These are phyloP conservation scores for Apophysomyces sp. DNA, from an alignment of 371 early-diverging fungal species.

Conservation along the genomic window DNA sequence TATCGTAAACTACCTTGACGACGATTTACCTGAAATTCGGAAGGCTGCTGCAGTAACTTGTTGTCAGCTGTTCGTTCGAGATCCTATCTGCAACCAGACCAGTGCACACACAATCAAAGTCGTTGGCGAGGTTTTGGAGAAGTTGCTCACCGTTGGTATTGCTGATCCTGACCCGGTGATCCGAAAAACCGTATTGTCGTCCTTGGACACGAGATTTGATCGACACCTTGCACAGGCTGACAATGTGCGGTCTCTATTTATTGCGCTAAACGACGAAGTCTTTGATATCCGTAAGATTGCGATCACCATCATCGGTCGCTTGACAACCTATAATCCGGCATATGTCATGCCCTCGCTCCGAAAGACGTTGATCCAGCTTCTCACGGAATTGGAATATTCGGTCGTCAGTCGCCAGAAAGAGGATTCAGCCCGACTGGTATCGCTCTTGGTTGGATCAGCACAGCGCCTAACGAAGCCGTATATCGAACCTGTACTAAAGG, in stretches of 20 bases:
- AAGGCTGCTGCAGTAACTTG: conserved; percentile 89
- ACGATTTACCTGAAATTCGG: conserved; percentile 81
- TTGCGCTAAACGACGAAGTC: conserved; percentile 92
- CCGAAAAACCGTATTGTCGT: conserved; percentile 78
- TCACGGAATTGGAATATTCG: conserved; percentile 93
- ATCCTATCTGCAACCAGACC: conserved; percentile 76
- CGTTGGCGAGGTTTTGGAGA: conserved; percentile 87
- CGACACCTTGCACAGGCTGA: conserved; percentile 90
- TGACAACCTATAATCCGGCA: conserved; percentile 88
- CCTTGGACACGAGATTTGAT: conserved; percentile 85
- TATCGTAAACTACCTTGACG: conserved; percentile 84
- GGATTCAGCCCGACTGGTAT: conserved; percentile 82
- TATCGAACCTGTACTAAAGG: conserved; percentile 86
- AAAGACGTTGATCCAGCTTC: conserved; percentile 83
- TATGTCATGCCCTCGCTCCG: conserved; percentile 91
- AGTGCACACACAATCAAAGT: conserved; percentile 86
- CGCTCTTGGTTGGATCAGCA: conserved; percentile 76
- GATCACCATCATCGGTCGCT: conserved; percentile 84
- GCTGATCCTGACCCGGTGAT: conserved; percentile 87
- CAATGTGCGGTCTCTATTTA: conserved; percentile 84
- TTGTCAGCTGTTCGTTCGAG: conserved; percentile 78
- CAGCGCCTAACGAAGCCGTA: conserved; percentile 88
- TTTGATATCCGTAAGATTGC: conserved; percentile 89
- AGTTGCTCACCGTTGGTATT: conserved; percentile 86
- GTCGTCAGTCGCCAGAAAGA: conserved; percentile 85